Percentiles rank a stretch among this genome's conserved stretches.
These are phyloP conservation scores for Diaporthe humulicola DNA, from an alignment of 2,329 filamentous ascomycete genomes.

Conservation along the genomic window DNA sequence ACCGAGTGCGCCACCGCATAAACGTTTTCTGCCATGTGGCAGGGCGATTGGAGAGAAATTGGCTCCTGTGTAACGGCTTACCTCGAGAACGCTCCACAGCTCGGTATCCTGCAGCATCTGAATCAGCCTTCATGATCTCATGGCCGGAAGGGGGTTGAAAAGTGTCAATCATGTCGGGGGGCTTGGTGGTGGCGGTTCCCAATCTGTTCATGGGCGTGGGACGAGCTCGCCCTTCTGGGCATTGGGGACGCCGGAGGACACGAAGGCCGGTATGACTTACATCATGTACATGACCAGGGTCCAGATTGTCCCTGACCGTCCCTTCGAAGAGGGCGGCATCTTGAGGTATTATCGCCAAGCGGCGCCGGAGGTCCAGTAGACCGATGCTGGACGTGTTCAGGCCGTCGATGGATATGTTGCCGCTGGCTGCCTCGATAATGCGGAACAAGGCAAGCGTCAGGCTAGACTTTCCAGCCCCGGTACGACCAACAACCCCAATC, in stretches of 20 bases:
- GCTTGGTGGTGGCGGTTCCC: slow-evolving; percentile 19
- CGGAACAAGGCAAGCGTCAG: slow-evolving; percentile 94
- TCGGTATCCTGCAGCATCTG: slow-evolving; percentile 77
- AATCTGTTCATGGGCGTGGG: slow-evolving; percentile 11
- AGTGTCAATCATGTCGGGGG: slow-evolving; percentile 21
- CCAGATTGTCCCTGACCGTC: slow-evolving; percentile 88
- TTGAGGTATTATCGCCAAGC: slow-evolving; percentile 96
- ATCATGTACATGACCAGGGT: slow-evolving; percentile 94
- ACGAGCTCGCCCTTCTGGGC: slow-evolving; percentile 16
- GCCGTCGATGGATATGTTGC: slow-evolving; percentile 89
- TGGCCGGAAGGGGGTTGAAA: slow-evolving; percentile 26
- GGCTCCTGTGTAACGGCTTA: slow-evolving; percentile 61
- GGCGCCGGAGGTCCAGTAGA: slow-evolving; percentile 86
- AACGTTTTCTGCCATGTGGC: slow-evolving; percentile 39
- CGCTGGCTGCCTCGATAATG: slow-evolving; percentile 89
- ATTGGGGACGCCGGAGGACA: background rate
- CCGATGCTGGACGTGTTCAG: slow-evolving; percentile 93
- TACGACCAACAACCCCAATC: slow-evolving; percentile 96
- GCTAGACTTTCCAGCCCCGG: slow-evolving; percentile 95
- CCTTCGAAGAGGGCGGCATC: slow-evolving; percentile 89
- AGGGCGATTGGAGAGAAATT: slow-evolving; percentile 39
- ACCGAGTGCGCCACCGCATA: slow-evolving; percentile 42
- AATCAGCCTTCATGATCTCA: slow-evolving; percentile 37
- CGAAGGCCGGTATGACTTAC: slow-evolving; percentile 33
- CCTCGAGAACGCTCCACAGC: slow-evolving; percentile 90